Base-by-base conservation (phyloP, 2,329 filamentous ascomycete genomes). In the Aspergillus bombycis region DNA sequence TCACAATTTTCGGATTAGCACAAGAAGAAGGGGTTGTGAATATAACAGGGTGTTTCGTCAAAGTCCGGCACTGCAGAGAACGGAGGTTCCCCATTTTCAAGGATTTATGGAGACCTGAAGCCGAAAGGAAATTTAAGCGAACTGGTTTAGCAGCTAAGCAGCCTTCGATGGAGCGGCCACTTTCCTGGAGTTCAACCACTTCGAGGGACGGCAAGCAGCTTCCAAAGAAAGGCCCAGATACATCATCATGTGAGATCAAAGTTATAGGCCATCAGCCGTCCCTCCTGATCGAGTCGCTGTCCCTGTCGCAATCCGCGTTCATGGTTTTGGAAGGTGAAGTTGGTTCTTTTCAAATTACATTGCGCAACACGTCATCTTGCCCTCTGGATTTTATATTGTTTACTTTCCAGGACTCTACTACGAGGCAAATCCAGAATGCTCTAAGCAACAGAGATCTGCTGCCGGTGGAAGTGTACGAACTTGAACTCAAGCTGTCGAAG, bases 291-390 rank as follows among this genome's bases (percentile, higher is more conserved):
- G 90, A 91, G 72, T 89, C 89, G 9, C 91, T 90, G 4, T 92
- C 90, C 14, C 83, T 97, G 1, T 87, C 91, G 0, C 94, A 97
- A 72, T 92, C 91, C 26, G 91, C 93, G 11, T 82, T 97, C 41
- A 97, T 97, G 93, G 85, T 99, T 12, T 83, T 99, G 7, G 94
- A 98, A 79, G 95, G 95, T 50, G 94, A 99, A 77, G 86, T 86
- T 26, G 89, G 89, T 69, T 82, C 83, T 0, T 96, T 98, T 73
- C 89, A 87, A 0, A 85, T 97, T 19, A 94, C 91, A 0, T 80
- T 98, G 16, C 86, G 91, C 68, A 99, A 99, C 68, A 82, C 88
- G 10, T 95, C 93, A 0, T 75, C 83, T 0, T 93, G 90, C 1
- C 83, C 92, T 1, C 92, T 92, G 1, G 92, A 97, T 73, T 89